Evolutionary conservation across 345 rosid genomes (phyloP).

Genomic region (Populus simonii): DNA sequence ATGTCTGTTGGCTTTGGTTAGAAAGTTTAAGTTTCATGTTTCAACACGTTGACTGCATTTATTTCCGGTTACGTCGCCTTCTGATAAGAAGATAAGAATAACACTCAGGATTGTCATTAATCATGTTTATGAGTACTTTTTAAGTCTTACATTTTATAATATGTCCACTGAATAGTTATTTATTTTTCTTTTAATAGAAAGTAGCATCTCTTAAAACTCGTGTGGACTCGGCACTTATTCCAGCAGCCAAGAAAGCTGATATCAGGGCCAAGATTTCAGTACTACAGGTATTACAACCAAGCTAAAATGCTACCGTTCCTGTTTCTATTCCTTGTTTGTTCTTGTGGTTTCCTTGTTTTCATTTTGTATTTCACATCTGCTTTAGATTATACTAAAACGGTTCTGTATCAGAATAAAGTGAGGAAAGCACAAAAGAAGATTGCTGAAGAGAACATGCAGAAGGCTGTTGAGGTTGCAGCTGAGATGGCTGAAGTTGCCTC

Average conservation of each 20-base stretch:
- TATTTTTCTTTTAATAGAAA: slow-evolving; percentile 43
- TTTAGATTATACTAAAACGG: neutral
- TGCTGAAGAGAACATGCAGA: slow-evolving; percentile 75
- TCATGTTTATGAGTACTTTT: neutral
- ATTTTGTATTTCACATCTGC: neutral
- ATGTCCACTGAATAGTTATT: neutral
- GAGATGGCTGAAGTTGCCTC: slow-evolving; percentile 66
- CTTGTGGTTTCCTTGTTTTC: neutral
- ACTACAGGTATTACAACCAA: slow-evolving; percentile 59
- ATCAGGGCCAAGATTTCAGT: slow-evolving; percentile 63
- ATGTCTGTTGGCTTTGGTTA: neutral
- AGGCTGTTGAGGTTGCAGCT: slow-evolving; percentile 60
- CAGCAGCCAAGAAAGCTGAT: slow-evolving; percentile 85
- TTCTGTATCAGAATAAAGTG: slow-evolving; percentile 51
- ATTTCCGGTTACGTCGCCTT: neutral
- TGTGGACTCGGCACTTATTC: slow-evolving; percentile 72
- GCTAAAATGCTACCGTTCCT: neutral
- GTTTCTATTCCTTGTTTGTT: neutral
- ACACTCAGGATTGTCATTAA: neutral
- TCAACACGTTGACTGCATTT: neutral
- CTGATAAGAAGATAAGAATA: neutral
- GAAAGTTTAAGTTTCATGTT: neutral
- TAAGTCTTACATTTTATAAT: neutral
- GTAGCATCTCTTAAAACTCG: slow-evolving; percentile 73
- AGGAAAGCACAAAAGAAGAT: slow-evolving; percentile 81